Conservation (phyloP, 2,329 filamentous ascomycete species). For the Chaetomiaceae sp. region DNA sequence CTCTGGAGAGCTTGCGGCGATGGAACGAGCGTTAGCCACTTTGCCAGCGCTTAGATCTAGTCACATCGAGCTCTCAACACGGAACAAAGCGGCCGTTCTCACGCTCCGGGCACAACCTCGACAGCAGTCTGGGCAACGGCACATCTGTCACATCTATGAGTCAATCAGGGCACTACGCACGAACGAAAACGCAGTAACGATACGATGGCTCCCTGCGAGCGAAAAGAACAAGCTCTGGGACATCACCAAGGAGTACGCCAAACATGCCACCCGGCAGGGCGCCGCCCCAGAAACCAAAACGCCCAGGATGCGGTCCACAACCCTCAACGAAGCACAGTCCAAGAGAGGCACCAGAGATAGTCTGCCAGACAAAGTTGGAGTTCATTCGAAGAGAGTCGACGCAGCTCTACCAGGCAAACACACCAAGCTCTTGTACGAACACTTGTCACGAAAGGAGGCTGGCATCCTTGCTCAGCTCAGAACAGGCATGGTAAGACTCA, state of each 20-base stretch:
- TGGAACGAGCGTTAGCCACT: no score
- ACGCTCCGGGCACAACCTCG: no score
- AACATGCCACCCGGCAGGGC: not conserved
- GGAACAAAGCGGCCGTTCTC: no score
- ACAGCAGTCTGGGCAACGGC: no score
- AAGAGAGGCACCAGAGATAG: constrained; percentile 3
- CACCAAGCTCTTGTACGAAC: constrained; percentile 3
- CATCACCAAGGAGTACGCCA: not conserved
- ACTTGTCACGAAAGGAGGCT: constrained; percentile 6
- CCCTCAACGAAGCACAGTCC: constrained; percentile 3
- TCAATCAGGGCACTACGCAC: no score
- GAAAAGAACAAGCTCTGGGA: not conserved
- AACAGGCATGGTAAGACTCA: constrained; percentile 8
- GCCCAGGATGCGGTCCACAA: constrained; percentile 5
- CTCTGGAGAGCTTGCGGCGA: no score
- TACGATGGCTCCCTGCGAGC: not conserved
- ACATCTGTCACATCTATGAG: no score
- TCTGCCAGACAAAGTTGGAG: constrained; percentile 7
- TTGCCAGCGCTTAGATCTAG: no score
- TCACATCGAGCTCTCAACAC: no score
- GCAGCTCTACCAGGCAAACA: constrained; percentile 11
- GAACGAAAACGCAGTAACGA: not conserved
- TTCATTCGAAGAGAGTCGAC: constrained; percentile 8
- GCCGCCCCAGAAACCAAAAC: not conserved
- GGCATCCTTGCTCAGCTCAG: constrained; percentile 9